These are phyloP conservation scores for Gossypium thurberi DNA, from an alignment of 345 rosid species.

Conservation along the genomic window DNA sequence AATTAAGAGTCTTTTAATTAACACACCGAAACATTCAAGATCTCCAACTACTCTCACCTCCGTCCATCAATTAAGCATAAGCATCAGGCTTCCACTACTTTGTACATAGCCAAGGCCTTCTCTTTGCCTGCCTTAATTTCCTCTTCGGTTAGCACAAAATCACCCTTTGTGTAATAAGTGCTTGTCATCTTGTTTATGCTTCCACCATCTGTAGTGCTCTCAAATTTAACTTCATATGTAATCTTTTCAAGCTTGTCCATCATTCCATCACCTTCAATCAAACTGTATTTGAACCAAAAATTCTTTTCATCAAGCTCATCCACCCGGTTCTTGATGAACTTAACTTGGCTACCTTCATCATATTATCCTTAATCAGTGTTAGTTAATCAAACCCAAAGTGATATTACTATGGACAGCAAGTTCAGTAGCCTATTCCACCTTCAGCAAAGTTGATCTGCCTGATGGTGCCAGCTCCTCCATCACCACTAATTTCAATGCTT, in stretches of 20 bases:
- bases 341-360: conserved; percentile 24
- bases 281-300: conserved; percentile 23
- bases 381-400: background rate
- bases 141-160: conserved; percentile 22
- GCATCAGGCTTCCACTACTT: conserved; percentile 25
- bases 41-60: background rate
- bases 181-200: conserved; percentile 29
- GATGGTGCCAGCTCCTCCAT: conserved; percentile 37
- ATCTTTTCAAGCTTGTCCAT: conserved; percentile 24
- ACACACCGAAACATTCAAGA: background rate
- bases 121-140: conserved; percentile 27
- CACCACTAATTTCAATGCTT: conserved; percentile 28
- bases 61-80: conserved; percentile 17
- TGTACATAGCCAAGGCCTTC: conserved; percentile 28
- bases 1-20: background rate
- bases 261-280: conserved; percentile 27
- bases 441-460: conserved; percentile 31
- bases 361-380: background rate
- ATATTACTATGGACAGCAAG: background rate
- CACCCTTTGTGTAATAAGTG: conserved; percentile 26
- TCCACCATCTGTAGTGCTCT: conserved; percentile 27
- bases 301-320: conserved; percentile 28
- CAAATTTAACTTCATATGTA: conserved; percentile 20
- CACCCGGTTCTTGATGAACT: conserved; percentile 24
- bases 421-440: conserved; percentile 13